A percentile compares a stretch with the other conserved stretches of the same genome.
Evolutionary conservation across 495 filamentous ascomycete species (phyloP).

Genomic region (Aspergillus sclerotiicarbonarius): DNA sequence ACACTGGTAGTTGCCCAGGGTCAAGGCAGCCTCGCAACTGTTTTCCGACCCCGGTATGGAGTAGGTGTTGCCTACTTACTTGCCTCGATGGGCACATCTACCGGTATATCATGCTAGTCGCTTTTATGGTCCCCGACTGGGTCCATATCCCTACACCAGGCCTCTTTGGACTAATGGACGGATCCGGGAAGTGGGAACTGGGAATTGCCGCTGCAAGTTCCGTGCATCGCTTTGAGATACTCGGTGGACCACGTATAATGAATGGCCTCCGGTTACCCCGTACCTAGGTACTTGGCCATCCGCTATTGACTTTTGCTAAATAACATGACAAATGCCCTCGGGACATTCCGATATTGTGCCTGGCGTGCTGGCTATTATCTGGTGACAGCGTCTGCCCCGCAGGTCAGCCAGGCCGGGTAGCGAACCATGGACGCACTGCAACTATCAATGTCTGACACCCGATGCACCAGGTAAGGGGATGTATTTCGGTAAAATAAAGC

Average conservation of each 20-base stretch:
- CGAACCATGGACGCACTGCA: not conserved
- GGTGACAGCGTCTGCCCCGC: not conserved
- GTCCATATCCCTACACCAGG: not conserved
- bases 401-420: not conserved
- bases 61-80: not conserved
- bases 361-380: conserved; percentile 1
- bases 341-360: not conserved
- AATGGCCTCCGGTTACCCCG: not conserved
- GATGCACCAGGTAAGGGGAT: conserved; percentile 18
- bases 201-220: not conserved
- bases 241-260: not conserved
- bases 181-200: not conserved
- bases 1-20: not conserved
- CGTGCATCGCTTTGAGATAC: not conserved
- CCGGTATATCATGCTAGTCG: not conserved
- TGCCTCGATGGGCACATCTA: not conserved
- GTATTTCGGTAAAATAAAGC: not conserved
- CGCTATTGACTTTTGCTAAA: not conserved
- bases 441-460: conserved; percentile 16
- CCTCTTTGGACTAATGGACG: not conserved
- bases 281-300: not conserved
- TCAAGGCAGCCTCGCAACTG: conserved; percentile 3
- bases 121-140: not conserved
- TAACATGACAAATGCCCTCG: not conserved
- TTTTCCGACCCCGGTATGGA: not conserved